Percentiles rank a stretch among this genome's conserved stretches.
Conservation (phyloP, 2,329 filamentous ascomycete genomes). For the Diaporthe vexans region DNA sequence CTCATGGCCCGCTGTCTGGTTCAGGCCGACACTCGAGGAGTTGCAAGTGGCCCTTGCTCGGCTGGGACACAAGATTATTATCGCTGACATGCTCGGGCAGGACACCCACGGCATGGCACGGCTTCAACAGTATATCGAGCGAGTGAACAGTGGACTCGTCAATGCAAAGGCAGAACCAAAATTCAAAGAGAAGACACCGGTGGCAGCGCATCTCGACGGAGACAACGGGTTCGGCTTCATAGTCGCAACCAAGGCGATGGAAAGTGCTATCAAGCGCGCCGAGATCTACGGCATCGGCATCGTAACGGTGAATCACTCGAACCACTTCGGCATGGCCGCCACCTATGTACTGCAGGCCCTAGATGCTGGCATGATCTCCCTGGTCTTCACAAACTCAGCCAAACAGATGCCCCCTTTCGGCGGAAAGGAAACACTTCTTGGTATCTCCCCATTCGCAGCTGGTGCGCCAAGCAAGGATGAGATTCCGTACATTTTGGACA, state of each 20-base stretch:
- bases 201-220: constrained; percentile 48
- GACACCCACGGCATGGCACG: constrained; percentile 48
- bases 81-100: neutral
- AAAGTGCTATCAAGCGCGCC: constrained; percentile 44
- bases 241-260: constrained; percentile 45
- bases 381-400: constrained; percentile 53
- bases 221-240: constrained; percentile 50
- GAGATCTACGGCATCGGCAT: constrained; percentile 46
- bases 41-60: constrained; percentile 35
- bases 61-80: neutral
- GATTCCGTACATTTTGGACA: constrained; percentile 53
- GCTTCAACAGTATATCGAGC: constrained; percentile 45
- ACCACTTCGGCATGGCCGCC: constrained; percentile 49
- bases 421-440: constrained; percentile 49
- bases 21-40: constrained; percentile 47
- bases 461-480: constrained; percentile 69
- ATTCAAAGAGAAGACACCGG: constrained; percentile 46
- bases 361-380: constrained; percentile 41
- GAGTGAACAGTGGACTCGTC: constrained; percentile 44
- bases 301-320: constrained; percentile 45
- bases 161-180: constrained; percentile 42
- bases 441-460: constrained; percentile 58
- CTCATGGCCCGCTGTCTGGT: constrained; percentile 45
- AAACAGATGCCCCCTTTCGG: constrained; percentile 52
- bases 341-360: constrained; percentile 46